Evolutionary conservation across 2,329 filamentous ascomycete genomes (phyloP).

Genomic region (Talaromyces sp.): DNA sequence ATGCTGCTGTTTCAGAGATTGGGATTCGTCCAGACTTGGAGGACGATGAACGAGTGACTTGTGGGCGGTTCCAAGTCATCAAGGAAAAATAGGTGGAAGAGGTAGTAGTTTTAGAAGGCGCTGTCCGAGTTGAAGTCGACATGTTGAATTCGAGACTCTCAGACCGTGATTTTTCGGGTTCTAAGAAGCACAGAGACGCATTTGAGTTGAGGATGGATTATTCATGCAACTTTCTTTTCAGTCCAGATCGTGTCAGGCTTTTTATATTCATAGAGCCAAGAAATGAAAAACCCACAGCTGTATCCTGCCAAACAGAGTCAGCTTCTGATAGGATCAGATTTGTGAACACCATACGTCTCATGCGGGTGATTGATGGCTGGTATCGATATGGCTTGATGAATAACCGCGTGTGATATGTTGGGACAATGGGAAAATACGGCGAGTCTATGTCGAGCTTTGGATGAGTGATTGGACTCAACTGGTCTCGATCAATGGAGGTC

Average conservation of each 20-base stretch:
- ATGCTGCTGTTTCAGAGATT: slow-evolving; percentile 16
- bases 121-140: not conserved
- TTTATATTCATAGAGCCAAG: slow-evolving; percentile 3
- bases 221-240: not conserved
- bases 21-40: slow-evolving; percentile 12
- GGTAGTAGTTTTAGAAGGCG: not conserved
- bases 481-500: not conserved
- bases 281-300: not conserved
- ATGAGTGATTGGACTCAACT: not conserved
- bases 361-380: not conserved
- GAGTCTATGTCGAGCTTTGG: not conserved
- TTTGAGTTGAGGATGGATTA: not conserved
- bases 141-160: not conserved
- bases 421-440: not conserved
- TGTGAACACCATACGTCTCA: not conserved
- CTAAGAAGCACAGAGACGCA: not conserved
- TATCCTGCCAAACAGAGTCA: not conserved
- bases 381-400: not conserved
- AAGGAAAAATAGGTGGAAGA: slow-evolving; percentile 7
- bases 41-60: not conserved
- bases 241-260: not conserved
- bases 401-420: not conserved
- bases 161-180: not conserved
- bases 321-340: not conserved
- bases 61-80: not conserved